These are phyloP conservation scores for Phytophthora melonis DNA, from an alignment of 352 stramenopile genomes.

Conservation along the genomic window DNA sequence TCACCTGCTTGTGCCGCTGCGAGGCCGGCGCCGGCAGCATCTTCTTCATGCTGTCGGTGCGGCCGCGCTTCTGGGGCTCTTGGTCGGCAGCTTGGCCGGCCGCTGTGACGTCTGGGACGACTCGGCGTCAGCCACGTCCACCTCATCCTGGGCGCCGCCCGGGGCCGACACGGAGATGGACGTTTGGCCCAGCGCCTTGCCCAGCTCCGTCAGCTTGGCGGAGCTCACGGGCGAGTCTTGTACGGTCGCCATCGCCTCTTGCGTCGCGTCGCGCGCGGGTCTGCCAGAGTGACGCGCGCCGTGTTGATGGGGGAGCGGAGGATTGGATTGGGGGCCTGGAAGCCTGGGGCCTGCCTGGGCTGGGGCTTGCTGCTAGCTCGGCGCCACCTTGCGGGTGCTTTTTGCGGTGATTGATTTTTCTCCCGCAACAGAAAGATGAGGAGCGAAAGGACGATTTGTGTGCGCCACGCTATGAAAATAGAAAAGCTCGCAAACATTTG, in stretches of 20 bases:
- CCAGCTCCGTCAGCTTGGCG: conserved; percentile 78
- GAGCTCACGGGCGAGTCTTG: conserved; percentile 51
- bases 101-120: background rate
- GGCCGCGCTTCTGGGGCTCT: conserved; percentile 84
- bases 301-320: too few species aligned
- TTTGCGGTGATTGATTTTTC: background rate
- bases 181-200: conserved; percentile 76
- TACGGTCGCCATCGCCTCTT: conserved; percentile 42
- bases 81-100: conserved; percentile 47
- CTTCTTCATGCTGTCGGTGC: conserved; percentile 87
- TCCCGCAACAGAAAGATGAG: conserved; percentile 2
- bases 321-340: too few species aligned
- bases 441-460: conserved; percentile 2
- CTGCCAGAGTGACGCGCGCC: background rate
- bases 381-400: background rate
- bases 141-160: background rate
- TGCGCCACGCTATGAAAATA: background rate
- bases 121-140: conserved; percentile 24
- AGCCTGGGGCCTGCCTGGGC: too few species aligned
- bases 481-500: background rate
- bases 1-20: conserved; percentile 71
- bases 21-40: conserved; percentile 70
- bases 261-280: background rate
- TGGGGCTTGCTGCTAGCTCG: background rate
- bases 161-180: conserved; percentile 61